These are phyloP conservation scores for Aspergillus bertholletiae DNA, from an alignment of 495 filamentous ascomycete genomes.

Conservation along the genomic window DNA sequence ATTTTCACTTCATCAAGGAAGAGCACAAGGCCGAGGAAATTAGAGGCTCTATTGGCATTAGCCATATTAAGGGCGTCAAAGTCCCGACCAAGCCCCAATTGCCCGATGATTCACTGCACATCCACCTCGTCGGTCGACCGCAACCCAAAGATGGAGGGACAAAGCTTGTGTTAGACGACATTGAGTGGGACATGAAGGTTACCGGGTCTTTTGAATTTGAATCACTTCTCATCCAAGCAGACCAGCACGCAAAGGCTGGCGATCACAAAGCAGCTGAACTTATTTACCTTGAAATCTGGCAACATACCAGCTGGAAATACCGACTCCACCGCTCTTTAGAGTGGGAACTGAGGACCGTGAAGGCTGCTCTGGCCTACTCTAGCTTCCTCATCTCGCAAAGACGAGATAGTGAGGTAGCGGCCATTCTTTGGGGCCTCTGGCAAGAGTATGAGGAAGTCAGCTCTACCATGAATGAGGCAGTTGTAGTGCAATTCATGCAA, in stretches of 20 bases:
- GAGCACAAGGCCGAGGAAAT: slow-evolving; percentile 17
- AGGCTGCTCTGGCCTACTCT: slow-evolving; percentile 27
- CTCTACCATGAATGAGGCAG: slow-evolving; percentile 22
- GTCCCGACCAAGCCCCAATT: slow-evolving; percentile 7
- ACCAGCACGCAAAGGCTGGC: slow-evolving; percentile 17
- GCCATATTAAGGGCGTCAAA: too few species aligned
- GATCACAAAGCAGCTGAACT: slow-evolving; percentile 25
- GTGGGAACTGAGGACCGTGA: slow-evolving; percentile 29
- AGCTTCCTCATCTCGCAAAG: slow-evolving; percentile 30
- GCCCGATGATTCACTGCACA: slow-evolving; percentile 16
- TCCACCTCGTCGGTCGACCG: slow-evolving; percentile 28
- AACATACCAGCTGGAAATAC: slow-evolving; percentile 28
- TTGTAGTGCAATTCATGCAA: slow-evolving; percentile 25
- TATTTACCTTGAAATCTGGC: slow-evolving; percentile 35
- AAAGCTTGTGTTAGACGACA: slow-evolving; percentile 10
- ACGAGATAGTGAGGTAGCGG: slow-evolving; percentile 29
- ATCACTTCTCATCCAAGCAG: slow-evolving; percentile 11
- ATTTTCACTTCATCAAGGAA: slow-evolving; percentile 28
- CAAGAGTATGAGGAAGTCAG: slow-evolving; percentile 28
- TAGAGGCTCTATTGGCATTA: not conserved
- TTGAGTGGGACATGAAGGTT: slow-evolving; percentile 15
- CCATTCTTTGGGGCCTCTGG: slow-evolving; percentile 34
- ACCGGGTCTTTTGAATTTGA: slow-evolving; percentile 6
- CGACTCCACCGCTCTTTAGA: slow-evolving; percentile 26
- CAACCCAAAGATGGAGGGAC: slow-evolving; percentile 18